These are phyloP conservation scores for Lactarius sanguifluus DNA, from an alignment of 768 basidiomycete genomes.

Conservation along the genomic window DNA sequence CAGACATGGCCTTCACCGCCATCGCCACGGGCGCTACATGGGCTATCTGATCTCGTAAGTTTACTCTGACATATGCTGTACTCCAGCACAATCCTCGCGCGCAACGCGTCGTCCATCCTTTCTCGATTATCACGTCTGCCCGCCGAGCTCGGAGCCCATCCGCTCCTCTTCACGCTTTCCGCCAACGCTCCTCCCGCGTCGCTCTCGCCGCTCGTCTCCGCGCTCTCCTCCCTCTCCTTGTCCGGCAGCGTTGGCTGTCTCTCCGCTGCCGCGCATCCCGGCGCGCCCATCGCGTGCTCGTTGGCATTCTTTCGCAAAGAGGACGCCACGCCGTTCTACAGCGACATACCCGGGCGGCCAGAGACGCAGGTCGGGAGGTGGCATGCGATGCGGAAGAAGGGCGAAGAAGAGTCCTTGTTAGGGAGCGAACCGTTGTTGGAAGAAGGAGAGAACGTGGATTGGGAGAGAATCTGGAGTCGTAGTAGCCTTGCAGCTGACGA, in stretches of 20 bases:
- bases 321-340: constrained; percentile 54
- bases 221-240: constrained; percentile 30
- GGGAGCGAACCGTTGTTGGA: constrained; percentile 21
- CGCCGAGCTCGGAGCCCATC: constrained; percentile 30
- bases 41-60: too few relatives aligned
- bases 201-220: constrained; percentile 37
- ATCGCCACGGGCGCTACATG: background rate
- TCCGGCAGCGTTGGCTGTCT: constrained; percentile 58
- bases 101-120: constrained; percentile 20
- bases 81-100: constrained; percentile 25
- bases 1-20: too few relatives aligned
- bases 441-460: constrained; percentile 38
- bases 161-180: constrained; percentile 53
- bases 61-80: constrained; percentile 7
- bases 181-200: constrained; percentile 39
- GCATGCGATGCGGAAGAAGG: constrained; percentile 55
- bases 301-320: constrained; percentile 52
- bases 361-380: constrained; percentile 68
- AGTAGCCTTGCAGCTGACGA: constrained; percentile 26
- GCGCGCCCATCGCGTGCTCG: constrained; percentile 49
- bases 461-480: constrained; percentile 54
- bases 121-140: constrained; percentile 22
- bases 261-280: constrained; percentile 44
- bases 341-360: constrained; percentile 57
- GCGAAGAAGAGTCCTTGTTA: background rate